phyloP scores from a whole-genome alignment of 2,329 filamentous ascomycete genomes.

The Colletotrichum caudatum region DNA sequence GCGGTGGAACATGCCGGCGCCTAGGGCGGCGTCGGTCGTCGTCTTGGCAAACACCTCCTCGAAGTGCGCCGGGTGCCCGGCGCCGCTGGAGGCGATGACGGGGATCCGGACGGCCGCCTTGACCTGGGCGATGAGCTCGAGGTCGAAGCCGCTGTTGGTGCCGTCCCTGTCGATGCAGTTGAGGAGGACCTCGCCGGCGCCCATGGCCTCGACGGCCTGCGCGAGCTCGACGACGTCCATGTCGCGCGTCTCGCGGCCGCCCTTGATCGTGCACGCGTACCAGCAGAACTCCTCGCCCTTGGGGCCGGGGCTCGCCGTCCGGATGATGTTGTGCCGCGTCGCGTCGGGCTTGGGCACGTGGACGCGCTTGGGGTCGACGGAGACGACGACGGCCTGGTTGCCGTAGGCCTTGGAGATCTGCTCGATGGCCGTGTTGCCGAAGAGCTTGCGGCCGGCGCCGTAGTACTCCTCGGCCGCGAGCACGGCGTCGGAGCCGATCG shows the following conservation, averaged over 20 bases:
- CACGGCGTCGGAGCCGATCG: conserved; percentile 95
- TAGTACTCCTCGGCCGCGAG: conserved; percentile 93
- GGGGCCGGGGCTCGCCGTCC: conserved; percentile 77
- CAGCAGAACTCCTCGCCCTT: conserved; percentile 86
- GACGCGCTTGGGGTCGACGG: conserved; percentile 91
- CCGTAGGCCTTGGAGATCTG: conserved; percentile 94
- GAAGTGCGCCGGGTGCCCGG: conserved; percentile 89
- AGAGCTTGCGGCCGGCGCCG: conserved; percentile 73
- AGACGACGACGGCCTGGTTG: conserved; percentile 96
- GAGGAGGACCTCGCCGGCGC: conserved; percentile 90
- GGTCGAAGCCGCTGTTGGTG: conserved; percentile 92
- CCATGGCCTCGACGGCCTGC: conserved; percentile 94
- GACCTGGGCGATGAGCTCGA: conserved; percentile 90
- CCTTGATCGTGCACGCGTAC: conserved; percentile 98
- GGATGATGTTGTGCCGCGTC: conserved; percentile 77
- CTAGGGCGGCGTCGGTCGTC: conserved; percentile 89
- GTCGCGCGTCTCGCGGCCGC: conserved; percentile 92
- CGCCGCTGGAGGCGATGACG: conserved; percentile 94
- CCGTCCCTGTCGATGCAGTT: conserved; percentile 99
- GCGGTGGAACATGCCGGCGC: conserved; percentile 97
- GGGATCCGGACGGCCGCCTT: conserved; percentile 90
- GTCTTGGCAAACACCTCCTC: conserved; percentile 90
- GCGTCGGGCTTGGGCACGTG: conserved; percentile 82
- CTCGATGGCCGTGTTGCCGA: conserved; percentile 91
- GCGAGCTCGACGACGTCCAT: conserved; percentile 91